Evolutionary conservation across 352 stramenopile species (phyloP).

Genomic region (Phytophthora pisi): DNA sequence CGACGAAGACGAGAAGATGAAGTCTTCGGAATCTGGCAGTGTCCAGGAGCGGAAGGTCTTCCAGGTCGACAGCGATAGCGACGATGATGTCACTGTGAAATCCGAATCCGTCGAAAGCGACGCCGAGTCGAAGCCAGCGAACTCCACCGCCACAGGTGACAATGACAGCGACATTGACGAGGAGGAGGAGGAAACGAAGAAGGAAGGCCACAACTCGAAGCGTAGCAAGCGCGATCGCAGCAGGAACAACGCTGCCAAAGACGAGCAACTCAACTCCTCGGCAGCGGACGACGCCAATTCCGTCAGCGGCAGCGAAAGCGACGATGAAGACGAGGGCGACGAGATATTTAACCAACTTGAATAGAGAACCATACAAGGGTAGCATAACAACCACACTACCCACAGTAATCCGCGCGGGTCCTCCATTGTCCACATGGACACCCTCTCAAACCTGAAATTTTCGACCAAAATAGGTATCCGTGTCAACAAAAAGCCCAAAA

Average conservation of each 20-base stretch:
- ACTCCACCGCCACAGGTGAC: background rate
- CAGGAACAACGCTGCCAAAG: background rate
- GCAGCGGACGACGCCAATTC: background rate
- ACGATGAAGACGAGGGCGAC: constrained; percentile 3
- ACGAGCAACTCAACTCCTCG: background rate
- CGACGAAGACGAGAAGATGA: constrained; percentile 12
- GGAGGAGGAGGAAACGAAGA: constrained; percentile 1
- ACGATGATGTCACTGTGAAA: constrained; percentile 7
- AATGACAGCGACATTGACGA: background rate
- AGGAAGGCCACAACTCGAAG: background rate
- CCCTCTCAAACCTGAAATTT: background rate
- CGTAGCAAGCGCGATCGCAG: background rate
- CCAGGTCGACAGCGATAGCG: constrained; percentile 8
- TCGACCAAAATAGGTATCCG: background rate
- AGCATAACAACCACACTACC: background rate
- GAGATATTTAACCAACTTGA: constrained; percentile 36
- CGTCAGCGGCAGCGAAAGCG: constrained; percentile 4
- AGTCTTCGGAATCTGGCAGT: background rate
- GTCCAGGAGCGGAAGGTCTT: constrained; percentile 10
- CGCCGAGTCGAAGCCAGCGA: background rate
- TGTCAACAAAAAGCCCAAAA: background rate
- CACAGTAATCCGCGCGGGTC: background rate
- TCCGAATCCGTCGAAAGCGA: constrained; percentile 8
- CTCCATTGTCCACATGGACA: constrained; percentile 13
- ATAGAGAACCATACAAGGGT: constrained; percentile 2